Evolutionary conservation across 1,284 basidiomycete genomes (phyloP), one percentile per base, ranked within the genome.

Genomic region (Schizophyllum amplum): DNA sequence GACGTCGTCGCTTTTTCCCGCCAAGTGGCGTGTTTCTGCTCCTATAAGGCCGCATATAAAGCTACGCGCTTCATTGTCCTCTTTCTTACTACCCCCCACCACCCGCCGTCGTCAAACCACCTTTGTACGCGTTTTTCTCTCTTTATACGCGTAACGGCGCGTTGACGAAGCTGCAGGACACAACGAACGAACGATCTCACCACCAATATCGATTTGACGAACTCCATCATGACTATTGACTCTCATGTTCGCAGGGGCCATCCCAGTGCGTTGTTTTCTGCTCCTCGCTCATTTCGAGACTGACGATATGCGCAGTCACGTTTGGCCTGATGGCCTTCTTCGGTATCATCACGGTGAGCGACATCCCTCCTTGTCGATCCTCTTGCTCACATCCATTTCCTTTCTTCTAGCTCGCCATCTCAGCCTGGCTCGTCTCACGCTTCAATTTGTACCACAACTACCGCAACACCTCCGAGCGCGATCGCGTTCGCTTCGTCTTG

Each of bases 351-450:
- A 79, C 82, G 72, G 82, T 81, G 42, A 25, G 72, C 59, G 7
- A 52, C 48, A 22, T 11, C 23, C 7, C 15, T 42, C 13, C 21
- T 55, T 24, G 5, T 21, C n/a, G n/a, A n/a, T 2, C 27, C 25
- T 52, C 22, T 4, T 23, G 24, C 33, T n/a, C n/a, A 27, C 20
- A 26, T 48, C 51, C 54, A 42, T 21, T n/a, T 47, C 20, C 27
- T 11, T 11, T 22, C 15, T 22, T 24, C 47, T 60, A 87, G 85
- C 75, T 88, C 60, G 71, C 81, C 20, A 79, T 89, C 59, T 77
- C 87, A 4, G 81, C 86, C 24, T 91, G 85, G 81, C 76, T 91
- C 47, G 76, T 76, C 11, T 70, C 82, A 9, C 74, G 71, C 54
- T 90, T 79, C 70, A 80, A 83, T 66, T 54, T 63, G 26, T 71